A percentile compares a stretch with the other conserved stretches of the same genome.
Conservation (phyloP, 805 yeast species). For the Suhomyces canberraensis region DNA sequence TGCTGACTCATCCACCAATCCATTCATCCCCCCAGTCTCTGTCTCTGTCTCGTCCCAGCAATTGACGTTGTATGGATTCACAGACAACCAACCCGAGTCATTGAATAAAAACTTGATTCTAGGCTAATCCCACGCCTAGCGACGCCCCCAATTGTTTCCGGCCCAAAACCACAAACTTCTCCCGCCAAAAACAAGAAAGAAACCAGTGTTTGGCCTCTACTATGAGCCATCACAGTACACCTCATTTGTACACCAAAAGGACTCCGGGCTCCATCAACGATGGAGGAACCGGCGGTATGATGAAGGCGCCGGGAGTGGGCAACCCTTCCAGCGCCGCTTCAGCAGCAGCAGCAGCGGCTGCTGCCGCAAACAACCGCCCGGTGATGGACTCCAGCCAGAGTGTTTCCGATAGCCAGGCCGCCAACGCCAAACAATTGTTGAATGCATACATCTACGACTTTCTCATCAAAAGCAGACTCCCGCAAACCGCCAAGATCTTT, state of each 20-base stretch:
- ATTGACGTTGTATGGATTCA: too few species aligned
- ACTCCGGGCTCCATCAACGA: slow-evolving; percentile 22
- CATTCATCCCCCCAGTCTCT: neutral
- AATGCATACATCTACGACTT: slow-evolving; percentile 89
- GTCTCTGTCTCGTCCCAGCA: neutral
- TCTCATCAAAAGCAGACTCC: slow-evolving; percentile 66
- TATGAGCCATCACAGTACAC: slow-evolving; percentile 39
- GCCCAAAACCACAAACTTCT: too few species aligned
- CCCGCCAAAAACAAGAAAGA: too few species aligned
- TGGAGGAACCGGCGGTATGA: neutral
- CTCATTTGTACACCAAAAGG: slow-evolving; percentile 30
- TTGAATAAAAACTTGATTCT: too few species aligned
- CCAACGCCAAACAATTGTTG: slow-evolving; percentile 54
- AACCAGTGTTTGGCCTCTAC: too few species aligned
- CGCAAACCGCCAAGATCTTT: slow-evolving; percentile 70
- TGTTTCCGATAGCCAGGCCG: slow-evolving; percentile 44
- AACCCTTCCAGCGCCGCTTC: slow-evolving; percentile 1
- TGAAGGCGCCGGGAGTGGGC: neutral
- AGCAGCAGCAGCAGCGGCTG: neutral
- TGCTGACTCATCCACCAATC: neutral
- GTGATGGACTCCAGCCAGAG: slow-evolving; percentile 23
- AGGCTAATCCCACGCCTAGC: too few species aligned
- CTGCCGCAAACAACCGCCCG: slow-evolving; percentile 12
- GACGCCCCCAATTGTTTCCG: too few species aligned
- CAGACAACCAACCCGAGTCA: too few species aligned